Evolutionary conservation across 306 rosid species (phyloP), one percentile per base, ranked within the genome.

Genomic region (Cyamopsis tetragonoloba): DNA sequence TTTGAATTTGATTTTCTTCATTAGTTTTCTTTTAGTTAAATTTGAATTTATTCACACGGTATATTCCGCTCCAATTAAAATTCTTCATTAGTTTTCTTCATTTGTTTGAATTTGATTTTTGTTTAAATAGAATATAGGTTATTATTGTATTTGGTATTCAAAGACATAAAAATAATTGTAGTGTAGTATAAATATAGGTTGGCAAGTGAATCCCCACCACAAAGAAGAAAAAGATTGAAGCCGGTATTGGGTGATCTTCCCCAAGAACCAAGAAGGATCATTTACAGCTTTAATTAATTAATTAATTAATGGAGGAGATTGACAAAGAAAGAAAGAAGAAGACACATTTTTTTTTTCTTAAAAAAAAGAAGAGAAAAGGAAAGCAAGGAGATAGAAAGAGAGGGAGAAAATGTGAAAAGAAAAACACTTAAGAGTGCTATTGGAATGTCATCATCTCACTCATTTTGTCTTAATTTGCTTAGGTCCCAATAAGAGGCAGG

Each of bases 401-500:
- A 47, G 47, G 62, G 66, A 47, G 47, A 57, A 72, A 68, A 35
- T 85, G 86, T 73, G 87, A 81, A 77, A n/a, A n/a, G n/a, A n/a
- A n/a, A n/a, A n/a, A n/a, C n/a, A n/a, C n/a, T n/a, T n/a, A n/a
- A 82, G 80, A 70, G 82, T 80, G 86, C 77, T 89, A 74, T 78
- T 82, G 84, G 83, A 89, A 87, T 80, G 83, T 86, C 86, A 87
- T 85, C 88, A n/a, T n/a, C n/a, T n/a, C n/a, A 77, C 79, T 56
- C 69, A 75, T 65, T 81, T 87, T 85, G 88, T 80, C 83, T 78
- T n/a, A n/a, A n/a, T n/a, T 79, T 81, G 72, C 31, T 75, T 65
- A 26, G 86, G 70, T 43, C 83, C 85, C 88, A 87, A 83, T 68
- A 26, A 34, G 60, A 76, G 74, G n/a, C n/a, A n/a, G n/a, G 76